A percentile compares a stretch with the other conserved stretches of the same genome.
Conservation (phyloP, 2,329 filamentous ascomycete species). For the Aspergillus quadrilineatus region DNA sequence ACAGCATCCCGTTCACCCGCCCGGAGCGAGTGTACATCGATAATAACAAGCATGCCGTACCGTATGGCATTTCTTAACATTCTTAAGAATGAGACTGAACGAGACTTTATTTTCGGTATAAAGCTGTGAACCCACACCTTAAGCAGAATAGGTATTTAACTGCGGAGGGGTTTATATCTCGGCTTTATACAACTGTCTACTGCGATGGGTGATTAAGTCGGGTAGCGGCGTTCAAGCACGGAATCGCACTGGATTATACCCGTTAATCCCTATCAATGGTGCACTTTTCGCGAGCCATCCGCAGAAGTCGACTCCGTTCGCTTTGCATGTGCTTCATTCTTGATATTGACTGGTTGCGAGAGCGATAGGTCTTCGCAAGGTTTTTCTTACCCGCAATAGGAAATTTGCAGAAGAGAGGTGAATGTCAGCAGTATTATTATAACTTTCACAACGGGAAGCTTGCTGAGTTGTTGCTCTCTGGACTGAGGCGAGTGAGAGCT, state of each 20-base stretch:
- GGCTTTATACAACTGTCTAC: background rate
- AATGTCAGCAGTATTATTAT: background rate
- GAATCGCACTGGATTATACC: slow-evolving; percentile 10
- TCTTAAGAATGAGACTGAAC: slow-evolving; percentile 12
- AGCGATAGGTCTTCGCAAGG: background rate
- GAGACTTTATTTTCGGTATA: slow-evolving; percentile 23
- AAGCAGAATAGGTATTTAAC: slow-evolving; percentile 8
- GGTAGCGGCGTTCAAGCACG: slow-evolving; percentile 12
- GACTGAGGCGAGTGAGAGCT: background rate
- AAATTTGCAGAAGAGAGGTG: background rate
- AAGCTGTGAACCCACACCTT: slow-evolving; percentile 22
- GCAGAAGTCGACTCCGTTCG: slow-evolving; percentile 19
- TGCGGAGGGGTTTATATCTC: slow-evolving; percentile 11
- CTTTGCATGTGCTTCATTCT: slow-evolving; percentile 8
- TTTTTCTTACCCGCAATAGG: no score
- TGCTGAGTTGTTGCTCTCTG: background rate
- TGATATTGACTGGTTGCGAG: slow-evolving; percentile 1
- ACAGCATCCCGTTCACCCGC: slow-evolving; percentile 25
- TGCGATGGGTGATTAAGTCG: slow-evolving; percentile 16
- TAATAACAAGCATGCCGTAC: slow-evolving; percentile 16
- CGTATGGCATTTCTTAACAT: slow-evolving; percentile 24
- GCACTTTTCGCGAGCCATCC: slow-evolving; percentile 26
- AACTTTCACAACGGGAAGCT: background rate
- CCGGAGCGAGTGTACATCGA: slow-evolving; percentile 26
- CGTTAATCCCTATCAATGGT: slow-evolving; percentile 26